Base-by-base conservation (phyloP, 2,329 filamentous ascomycete species). In the Pseudogymnoascus pannorum region DNA sequence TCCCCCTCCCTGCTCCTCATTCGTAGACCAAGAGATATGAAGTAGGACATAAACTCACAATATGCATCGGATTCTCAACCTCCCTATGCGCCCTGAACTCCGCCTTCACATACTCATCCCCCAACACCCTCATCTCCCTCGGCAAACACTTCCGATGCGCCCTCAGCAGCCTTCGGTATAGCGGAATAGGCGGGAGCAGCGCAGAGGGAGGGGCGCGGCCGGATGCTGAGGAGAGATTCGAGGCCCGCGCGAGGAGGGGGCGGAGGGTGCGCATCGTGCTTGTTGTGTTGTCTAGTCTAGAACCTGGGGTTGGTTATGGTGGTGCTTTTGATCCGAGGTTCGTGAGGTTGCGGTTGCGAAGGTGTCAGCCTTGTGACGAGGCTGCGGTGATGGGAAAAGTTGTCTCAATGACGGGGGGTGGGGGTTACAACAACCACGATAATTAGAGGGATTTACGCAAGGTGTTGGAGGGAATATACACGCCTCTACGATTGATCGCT, bases 51-150 rank as follows among this genome's bases (percentile, higher is more conserved):
- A 6, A 33, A 73, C 85, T 64, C 79, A 95, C 92, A 75, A 99
- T 85, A 72, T 97, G 93, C 24, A 91, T 84, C 0, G 94, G 92
- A 70, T 97, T 97, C 63, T 97, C 93, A 57, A 95, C 84, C 33
- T 85, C 81, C 63, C 82, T 83, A 71, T 97, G 94, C 0, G 89
- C 88, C 63, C 91, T 83, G 68, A 97, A 99, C 77, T 99, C 94
- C 51, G 86, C 84, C 77, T 95, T 97, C 73, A 97, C 81, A 75
- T 97, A 99, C 73, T 92, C 85, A 71, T 99, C 94, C 4, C 94
- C 94, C 6, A 99, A 77, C 4, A 96, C 62, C 35, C 94, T 86
- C 86, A 86, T 84, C 60, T 96, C 88, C 1, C 75, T 68, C 0
- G 87, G 86, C 8, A 99, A 78, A 68, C 88, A 82, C 70, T 87